These are phyloP conservation scores for Violaceomyces palustris DNA, from an alignment of 1,284 basidiomycete genomes.

Conservation along the genomic window DNA sequence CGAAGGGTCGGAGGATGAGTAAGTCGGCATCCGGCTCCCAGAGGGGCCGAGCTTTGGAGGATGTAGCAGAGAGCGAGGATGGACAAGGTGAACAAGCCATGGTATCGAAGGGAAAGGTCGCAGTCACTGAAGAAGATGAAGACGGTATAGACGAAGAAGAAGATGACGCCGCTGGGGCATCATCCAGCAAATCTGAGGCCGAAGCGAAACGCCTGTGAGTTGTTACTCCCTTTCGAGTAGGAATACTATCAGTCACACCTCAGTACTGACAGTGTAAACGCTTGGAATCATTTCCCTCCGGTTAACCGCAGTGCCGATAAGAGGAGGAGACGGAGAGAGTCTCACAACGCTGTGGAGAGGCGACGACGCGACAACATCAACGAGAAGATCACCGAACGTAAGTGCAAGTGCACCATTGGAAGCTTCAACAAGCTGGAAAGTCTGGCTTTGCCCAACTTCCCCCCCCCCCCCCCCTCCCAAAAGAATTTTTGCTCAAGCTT, in stretches of 20 bases:
- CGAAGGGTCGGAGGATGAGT: slow-evolving; percentile 4
- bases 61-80: too few species aligned
- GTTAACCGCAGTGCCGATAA: slow-evolving; percentile 64
- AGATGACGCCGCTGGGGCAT: slow-evolving; percentile 13
- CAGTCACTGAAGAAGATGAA: slow-evolving; percentile 4
- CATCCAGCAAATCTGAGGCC: slow-evolving; percentile 18
- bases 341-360: slow-evolving; percentile 85
- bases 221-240: too few species aligned
- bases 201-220: slow-evolving; percentile 21
- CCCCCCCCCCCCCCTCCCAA: too few species aligned
- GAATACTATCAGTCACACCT: too few species aligned
- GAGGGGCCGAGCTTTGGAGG: too few species aligned
- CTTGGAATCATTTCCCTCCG: too few species aligned
- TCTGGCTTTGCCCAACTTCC: too few species aligned
- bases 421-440: too few species aligned
- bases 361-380: slow-evolving; percentile 84
- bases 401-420: neutral
- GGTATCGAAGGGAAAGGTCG: too few species aligned
- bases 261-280: too few species aligned
- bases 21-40: slow-evolving; percentile 16
- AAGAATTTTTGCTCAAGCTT: too few species aligned
- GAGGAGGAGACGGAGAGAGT: slow-evolving; percentile 69
- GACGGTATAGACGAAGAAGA: slow-evolving; percentile 13
- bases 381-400: slow-evolving; percentile 76
- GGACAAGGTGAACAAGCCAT: too few species aligned